Evolutionary conservation across 495 filamentous ascomycete genomes (phyloP).

Genomic region (Trichoderma gamsii): DNA sequence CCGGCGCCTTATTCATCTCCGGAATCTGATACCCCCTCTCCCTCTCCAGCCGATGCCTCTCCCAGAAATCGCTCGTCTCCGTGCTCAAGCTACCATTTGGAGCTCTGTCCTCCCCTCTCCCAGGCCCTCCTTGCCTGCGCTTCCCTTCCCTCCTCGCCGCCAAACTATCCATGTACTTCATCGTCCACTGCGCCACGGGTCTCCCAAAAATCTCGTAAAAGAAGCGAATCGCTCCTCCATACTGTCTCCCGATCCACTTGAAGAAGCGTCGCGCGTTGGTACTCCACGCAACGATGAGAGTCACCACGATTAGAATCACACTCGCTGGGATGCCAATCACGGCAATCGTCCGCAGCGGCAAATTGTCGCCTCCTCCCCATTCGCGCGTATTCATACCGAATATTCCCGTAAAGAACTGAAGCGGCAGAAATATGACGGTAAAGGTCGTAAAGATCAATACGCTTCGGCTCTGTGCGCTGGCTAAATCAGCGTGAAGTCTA

Average conservation of each 20-base stretch:
- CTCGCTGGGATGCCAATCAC: slow-evolving; percentile 39
- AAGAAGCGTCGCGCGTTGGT: slow-evolving; percentile 30
- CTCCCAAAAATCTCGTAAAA: slow-evolving; percentile 20
- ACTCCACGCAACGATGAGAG: slow-evolving; percentile 39
- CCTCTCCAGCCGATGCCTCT: slow-evolving; percentile 30
- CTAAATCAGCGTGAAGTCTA: slow-evolving; percentile 56
- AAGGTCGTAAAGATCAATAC: slow-evolving; percentile 68
- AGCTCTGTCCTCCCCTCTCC: neutral
- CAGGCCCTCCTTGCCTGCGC: slow-evolving; percentile 16
- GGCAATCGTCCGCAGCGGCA: slow-evolving; percentile 32
- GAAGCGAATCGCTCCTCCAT: slow-evolving; percentile 17
- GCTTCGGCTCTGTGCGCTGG: slow-evolving; percentile 55
- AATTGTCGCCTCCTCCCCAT: slow-evolving; percentile 49
- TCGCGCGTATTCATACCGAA: slow-evolving; percentile 62
- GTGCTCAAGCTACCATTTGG: slow-evolving; percentile 17
- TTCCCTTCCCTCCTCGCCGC: slow-evolving; percentile 21
- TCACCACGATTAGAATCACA: slow-evolving; percentile 30
- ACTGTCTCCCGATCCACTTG: slow-evolving; percentile 23
- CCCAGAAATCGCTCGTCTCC: slow-evolving; percentile 42
- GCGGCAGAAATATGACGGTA: slow-evolving; percentile 60
- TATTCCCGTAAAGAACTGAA: slow-evolving; percentile 61
- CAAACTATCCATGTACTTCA: slow-evolving; percentile 15
- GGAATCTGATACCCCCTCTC: slow-evolving; percentile 35
- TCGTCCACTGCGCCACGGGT: slow-evolving; percentile 27
- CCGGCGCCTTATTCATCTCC: slow-evolving; percentile 33